Evolutionary conservation across 768 basidiomycete genomes (phyloP).

Genomic region (Glaciozyma martinii): DNA sequence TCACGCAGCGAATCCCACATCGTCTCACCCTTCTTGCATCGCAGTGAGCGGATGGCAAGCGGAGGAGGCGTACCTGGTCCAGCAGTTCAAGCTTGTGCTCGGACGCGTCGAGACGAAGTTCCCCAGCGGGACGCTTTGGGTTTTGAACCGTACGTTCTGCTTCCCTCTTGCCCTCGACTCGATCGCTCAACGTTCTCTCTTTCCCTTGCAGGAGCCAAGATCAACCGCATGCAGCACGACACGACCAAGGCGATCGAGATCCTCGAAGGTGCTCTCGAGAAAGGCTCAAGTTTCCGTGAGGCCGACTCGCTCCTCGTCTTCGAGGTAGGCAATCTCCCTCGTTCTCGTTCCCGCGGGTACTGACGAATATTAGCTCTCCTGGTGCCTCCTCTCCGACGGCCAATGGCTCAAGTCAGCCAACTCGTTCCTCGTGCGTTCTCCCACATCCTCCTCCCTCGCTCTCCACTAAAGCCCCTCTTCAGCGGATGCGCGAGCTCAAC

Average conservation of each 20-base stretch:
- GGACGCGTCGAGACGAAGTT: slow-evolving; percentile 7
- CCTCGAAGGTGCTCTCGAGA: slow-evolving; percentile 8
- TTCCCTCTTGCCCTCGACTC: no score
- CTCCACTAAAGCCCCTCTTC: background rate
- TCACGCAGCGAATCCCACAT: no score
- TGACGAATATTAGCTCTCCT: slow-evolving; percentile 10
- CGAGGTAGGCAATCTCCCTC: slow-evolving; percentile 8
- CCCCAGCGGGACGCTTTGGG: slow-evolving; percentile 25
- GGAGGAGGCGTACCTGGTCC: slow-evolving; percentile 9
- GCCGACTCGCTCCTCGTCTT: slow-evolving; percentile 28
- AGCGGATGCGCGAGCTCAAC: background rate
- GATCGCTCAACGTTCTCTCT: no score
- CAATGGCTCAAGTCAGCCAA: slow-evolving; percentile 14
- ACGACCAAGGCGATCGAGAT: slow-evolving; percentile 14
- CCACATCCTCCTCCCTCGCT: background rate
- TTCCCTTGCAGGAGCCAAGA: slow-evolving; percentile 21
- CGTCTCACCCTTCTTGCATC: background rate
- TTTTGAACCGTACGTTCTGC: slow-evolving; percentile 12
- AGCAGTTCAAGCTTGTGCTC: slow-evolving; percentile 1
- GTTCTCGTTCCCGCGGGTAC: background rate
- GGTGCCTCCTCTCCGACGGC: slow-evolving; percentile 23
- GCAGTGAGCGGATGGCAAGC: slow-evolving; percentile 29
- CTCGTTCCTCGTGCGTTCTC: slow-evolving; percentile 15
- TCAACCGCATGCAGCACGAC: slow-evolving; percentile 6
- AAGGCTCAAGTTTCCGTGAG: slow-evolving; percentile 18